Base-by-base conservation (phyloP, 352 stramenopile genomes). In the Phytophthora palmivora region DNA sequence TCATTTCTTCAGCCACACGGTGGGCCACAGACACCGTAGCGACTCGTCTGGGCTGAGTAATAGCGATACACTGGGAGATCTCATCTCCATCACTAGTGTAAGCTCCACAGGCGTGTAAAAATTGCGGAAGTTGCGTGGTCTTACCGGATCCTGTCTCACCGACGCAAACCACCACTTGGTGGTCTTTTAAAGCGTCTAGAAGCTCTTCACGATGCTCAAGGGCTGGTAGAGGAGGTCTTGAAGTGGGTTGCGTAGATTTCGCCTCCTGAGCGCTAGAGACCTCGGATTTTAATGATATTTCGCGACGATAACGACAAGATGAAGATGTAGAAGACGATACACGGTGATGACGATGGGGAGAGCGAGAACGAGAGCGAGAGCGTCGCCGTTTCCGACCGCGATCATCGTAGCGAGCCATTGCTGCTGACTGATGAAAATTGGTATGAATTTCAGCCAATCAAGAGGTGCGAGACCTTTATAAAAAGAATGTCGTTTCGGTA, bases 121-220 rank as follows among this genome's bases (percentile, higher is more conserved):
- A 92, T 56, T 92, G 80, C 34, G 83, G 82, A 30, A 97, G 78
- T 74, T 98, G 89, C 22, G 93, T 98, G n/a, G 87, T 99, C 72
- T 99, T 99, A 28, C 96, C 97, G 0, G 81, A 97, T 24, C 97
- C 97, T 10, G 97, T 99, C 66, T 99, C 97, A 55, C 97, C 97
- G 15, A 94, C 78, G 50, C 84, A 93, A 34, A 95, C 63, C 15
- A 92, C 79, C 11, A 93, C 79, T 62, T 85, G 73, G 59, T 92
- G 72, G 12, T 37, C 24, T 11, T 39, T 52, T 15, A 95, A 50
- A 8, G 77, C 76, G 0, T 50, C 14, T 15, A 95, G 46, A 2
- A 95, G 59, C 56, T 89, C 75, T 14, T 87, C 72, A 11, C 86
- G 82, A 56, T 92, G 86, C 52, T 78, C 59, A 38, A 64, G 37